Conservation (phyloP, 1,284 basidiomycete species). For the Rhodotorula sp. region DNA sequence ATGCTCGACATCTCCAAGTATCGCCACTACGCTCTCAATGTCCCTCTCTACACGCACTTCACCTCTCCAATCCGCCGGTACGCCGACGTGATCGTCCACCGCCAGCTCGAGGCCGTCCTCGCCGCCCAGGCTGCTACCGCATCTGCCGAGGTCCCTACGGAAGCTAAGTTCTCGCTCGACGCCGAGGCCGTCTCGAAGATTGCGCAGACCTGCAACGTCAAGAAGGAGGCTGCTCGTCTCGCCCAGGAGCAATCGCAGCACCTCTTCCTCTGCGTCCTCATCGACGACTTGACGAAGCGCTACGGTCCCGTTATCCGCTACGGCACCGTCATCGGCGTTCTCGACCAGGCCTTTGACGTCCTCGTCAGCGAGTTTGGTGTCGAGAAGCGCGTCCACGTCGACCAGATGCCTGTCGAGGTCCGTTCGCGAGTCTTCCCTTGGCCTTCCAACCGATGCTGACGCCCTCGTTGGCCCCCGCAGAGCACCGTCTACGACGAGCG, state of each 20-base stretch:
- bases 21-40: conserved; percentile 84
- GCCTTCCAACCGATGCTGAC: background rate
- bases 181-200: conserved; percentile 95
- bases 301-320: conserved; percentile 92
- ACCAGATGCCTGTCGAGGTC: conserved; percentile 96
- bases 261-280: conserved; percentile 88
- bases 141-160: conserved; percentile 44
- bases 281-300: conserved; percentile 85
- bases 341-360: conserved; percentile 95
- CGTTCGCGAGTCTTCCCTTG: conserved; percentile 46
- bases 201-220: conserved; percentile 95
- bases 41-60: conserved; percentile 95
- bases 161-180: conserved; percentile 92
- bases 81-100: conserved; percentile 93
- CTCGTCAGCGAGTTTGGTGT: conserved; percentile 60
- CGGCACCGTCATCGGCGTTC: conserved; percentile 87
- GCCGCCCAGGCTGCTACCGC: background rate
- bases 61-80: conserved; percentile 61
- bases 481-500: conserved; percentile 94
- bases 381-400: conserved; percentile 93
- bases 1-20: conserved; percentile 99
- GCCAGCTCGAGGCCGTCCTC: conserved; percentile 89
- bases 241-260: conserved; percentile 97
- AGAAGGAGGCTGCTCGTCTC: conserved; percentile 81
- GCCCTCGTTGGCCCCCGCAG: conserved; percentile 50